phyloP scores from a whole-genome alignment of 2,329 filamentous ascomycete species.

The Fusarium sp. region DNA sequence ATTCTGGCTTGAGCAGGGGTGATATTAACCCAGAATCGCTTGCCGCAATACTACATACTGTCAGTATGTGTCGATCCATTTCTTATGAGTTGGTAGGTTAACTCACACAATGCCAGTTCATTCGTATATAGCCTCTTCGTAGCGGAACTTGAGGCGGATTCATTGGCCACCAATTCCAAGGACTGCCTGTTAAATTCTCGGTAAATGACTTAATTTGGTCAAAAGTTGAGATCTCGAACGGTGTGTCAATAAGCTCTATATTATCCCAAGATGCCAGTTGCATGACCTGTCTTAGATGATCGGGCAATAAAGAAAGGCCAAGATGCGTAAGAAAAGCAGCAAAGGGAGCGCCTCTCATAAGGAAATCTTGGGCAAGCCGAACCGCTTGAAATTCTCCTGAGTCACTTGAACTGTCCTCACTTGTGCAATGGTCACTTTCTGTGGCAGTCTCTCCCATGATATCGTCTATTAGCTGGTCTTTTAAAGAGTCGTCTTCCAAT shows the following conservation, averaged over 20 bases:
- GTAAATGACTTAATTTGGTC: not conserved
- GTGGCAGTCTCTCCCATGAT: not conserved
- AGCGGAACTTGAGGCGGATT: not conserved
- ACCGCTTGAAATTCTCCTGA: not conserved
- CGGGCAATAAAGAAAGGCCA: slow-evolving; percentile 7
- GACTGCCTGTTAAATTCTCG: slow-evolving; percentile 1
- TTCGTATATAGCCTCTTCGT: not conserved
- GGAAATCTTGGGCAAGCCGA: not conserved
- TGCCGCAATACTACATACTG: slow-evolving; percentile 5
- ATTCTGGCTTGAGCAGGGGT: slow-evolving; percentile 1
- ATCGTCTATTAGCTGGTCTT: not conserved
- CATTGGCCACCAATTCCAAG: slow-evolving; percentile 17
- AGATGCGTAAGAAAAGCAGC: not conserved
- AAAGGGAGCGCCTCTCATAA: not conserved
- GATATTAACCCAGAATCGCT: not conserved
- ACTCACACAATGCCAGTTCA: slow-evolving; percentile 17
- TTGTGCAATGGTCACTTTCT: not conserved
- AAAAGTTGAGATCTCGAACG: not conserved
- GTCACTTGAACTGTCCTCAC: not conserved
- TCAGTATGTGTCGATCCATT: not conserved
- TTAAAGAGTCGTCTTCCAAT: not conserved
- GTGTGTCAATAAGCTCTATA: not conserved
- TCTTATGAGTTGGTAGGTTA: not conserved
- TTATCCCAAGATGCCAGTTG: slow-evolving; percentile 1
- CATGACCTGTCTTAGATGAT: slow-evolving; percentile 4